Conservation (phyloP, 2,329 filamentous ascomycete genomes). For the Talaromyces sp. region DNA sequence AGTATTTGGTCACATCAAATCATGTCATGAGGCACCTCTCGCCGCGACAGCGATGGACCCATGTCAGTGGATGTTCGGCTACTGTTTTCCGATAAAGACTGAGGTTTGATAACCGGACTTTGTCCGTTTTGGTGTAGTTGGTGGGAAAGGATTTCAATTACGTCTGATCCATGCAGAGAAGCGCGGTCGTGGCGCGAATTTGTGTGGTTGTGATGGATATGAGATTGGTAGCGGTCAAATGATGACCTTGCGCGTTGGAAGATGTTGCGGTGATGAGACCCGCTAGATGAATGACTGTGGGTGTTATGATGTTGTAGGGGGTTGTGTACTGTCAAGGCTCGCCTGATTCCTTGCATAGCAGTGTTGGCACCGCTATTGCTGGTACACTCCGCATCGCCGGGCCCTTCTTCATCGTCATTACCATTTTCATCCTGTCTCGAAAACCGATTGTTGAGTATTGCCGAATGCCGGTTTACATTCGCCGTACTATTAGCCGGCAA, state of each 20-base stretch:
- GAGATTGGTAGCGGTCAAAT: not conserved
- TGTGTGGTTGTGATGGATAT: not conserved
- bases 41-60: not conserved
- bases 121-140: conserved; percentile 11
- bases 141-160: conserved; percentile 18
- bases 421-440: conserved; percentile 22
- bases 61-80: not conserved
- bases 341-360: not conserved
- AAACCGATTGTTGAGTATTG: conserved; percentile 37
- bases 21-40: conserved; percentile 6
- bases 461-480: conserved; percentile 27
- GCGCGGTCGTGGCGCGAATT: not conserved
- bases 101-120: not conserved
- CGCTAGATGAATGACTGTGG: not conserved
- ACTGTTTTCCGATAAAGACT: not conserved
- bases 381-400: not conserved
- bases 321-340: conserved; percentile 1
- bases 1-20: not conserved
- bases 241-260: conserved; percentile 1
- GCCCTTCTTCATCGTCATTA: conserved; percentile 2
- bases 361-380: not conserved
- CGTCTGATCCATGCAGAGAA: conserved; percentile 13
- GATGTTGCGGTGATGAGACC: not conserved
- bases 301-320: not conserved
- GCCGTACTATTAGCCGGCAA: conserved; percentile 35